A percentile compares a stretch with the other conserved stretches of the same genome.
Evolutionary conservation across 306 rosid species (phyloP).

Genomic region (Bauhinia variegata): DNA sequence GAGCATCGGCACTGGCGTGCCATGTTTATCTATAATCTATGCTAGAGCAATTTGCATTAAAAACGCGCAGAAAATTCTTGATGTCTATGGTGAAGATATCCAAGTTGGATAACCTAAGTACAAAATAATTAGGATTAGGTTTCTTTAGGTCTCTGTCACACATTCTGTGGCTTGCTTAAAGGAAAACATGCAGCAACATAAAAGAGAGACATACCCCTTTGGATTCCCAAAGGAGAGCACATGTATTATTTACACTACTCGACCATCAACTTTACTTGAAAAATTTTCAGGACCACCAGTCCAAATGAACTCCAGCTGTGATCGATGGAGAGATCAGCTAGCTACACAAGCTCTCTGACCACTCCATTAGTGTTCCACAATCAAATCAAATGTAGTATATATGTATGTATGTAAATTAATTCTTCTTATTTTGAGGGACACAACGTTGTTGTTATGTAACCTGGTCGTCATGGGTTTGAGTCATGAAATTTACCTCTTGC

Average conservation of each 20-base stretch:
- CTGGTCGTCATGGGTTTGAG: no score
- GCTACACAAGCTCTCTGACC: no score
- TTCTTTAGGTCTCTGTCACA: slow-evolving; percentile 24
- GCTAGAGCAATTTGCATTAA: no score
- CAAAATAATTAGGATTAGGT: no score
- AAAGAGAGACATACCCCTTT: no score
- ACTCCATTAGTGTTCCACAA: neutral
- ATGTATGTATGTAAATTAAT: no score
- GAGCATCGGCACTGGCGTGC: slow-evolving; percentile 5
- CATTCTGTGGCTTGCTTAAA: slow-evolving; percentile 44
- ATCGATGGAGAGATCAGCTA: no score
- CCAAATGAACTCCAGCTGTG: neutral
- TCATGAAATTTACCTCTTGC: no score
- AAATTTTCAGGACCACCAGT: slow-evolving; percentile 42
- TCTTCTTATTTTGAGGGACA: no score
- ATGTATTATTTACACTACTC: neutral
- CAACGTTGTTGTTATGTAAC: no score
- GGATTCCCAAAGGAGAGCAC: slow-evolving; percentile 47
- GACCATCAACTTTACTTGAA: slow-evolving; percentile 7
- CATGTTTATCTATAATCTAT: neutral
- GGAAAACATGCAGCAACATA: slow-evolving; percentile 55
- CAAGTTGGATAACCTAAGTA: neutral
- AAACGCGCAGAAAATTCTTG: neutral
- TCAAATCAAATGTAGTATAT: no score
- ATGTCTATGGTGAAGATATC: neutral